phyloP scores from a whole-genome alignment of 805 yeast species.

The Teunomyces cretensis region DNA sequence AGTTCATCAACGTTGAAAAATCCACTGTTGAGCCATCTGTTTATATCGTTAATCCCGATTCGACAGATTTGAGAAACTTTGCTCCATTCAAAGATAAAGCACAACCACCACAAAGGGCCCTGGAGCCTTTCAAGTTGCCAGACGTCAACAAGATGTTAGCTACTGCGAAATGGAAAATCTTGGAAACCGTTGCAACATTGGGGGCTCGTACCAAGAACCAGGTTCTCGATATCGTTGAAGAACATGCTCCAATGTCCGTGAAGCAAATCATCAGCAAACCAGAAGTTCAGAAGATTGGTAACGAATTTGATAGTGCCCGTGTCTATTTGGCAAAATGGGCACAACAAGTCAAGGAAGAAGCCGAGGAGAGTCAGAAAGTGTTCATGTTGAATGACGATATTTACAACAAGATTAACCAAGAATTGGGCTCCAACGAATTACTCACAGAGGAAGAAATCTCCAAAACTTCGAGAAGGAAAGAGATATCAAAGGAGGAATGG shows the following conservation, averaged over 20 bases:
- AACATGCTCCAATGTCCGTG: conserved; percentile 59
- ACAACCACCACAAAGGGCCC: conserved; percentile 6
- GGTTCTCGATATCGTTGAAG: conserved; percentile 64
- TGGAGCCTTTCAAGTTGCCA: conserved; percentile 27
- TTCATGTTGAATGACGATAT: conserved; percentile 58
- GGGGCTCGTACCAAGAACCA: conserved; percentile 49
- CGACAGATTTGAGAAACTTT: conserved; percentile 61
- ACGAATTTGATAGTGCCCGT: conserved; percentile 91
- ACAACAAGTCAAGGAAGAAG: conserved; percentile 86
- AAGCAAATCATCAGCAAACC: conserved; percentile 67
- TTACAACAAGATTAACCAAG: conserved; percentile 55
- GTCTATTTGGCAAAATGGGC: conserved; percentile 97
- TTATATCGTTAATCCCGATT: conserved; percentile 74
- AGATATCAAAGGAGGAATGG: conserved; percentile 78
- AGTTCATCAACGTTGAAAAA: conserved; percentile 60
- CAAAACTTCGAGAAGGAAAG: conserved; percentile 62
- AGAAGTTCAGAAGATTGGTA: conserved; percentile 76
- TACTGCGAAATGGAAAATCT: conserved; percentile 80
- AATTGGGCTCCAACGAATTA: conserved; percentile 59
- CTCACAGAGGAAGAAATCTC: conserved; percentile 60
- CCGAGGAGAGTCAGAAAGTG: conserved; percentile 57
- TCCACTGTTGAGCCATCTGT: conserved; percentile 73
- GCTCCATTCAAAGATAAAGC: conserved; percentile 29
- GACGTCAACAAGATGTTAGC: conserved; percentile 51
- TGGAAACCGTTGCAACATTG: conserved; percentile 81